Conservation (phyloP, 2,329 filamentous ascomycete species). For the Phyllosticta paracitricarpa region DNA sequence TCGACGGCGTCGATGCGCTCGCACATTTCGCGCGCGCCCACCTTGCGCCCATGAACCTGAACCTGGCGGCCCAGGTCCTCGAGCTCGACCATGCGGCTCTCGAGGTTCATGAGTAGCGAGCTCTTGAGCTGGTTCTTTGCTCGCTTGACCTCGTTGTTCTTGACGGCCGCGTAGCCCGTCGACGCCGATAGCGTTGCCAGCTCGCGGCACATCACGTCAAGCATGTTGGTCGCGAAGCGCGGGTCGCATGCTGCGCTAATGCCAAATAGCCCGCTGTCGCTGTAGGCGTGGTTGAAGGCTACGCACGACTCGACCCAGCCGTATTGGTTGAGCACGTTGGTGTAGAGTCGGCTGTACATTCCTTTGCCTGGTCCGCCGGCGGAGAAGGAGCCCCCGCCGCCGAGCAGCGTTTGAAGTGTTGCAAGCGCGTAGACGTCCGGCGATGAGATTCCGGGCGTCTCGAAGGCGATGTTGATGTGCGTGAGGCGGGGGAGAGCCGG, state of each 20-base stretch:
- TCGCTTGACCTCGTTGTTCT: conserved; percentile 68
- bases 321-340: conserved; percentile 94
- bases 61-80: conserved; percentile 93
- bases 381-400: conserved; percentile 91
- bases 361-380: conserved; percentile 95
- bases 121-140: conserved; percentile 95
- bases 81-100: conserved; percentile 92
- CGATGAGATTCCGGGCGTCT: conserved; percentile 81
- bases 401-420: conserved; percentile 88
- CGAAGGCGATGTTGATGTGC: conserved; percentile 92
- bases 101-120: conserved; percentile 90
- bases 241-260: conserved; percentile 83
- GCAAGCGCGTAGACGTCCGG: conserved; percentile 94
- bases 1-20: conserved; percentile 72
- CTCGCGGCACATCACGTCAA: conserved; percentile 92
- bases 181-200: conserved; percentile 69
- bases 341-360: conserved; percentile 98
- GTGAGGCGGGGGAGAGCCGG: conserved; percentile 72
- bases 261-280: conserved; percentile 88
- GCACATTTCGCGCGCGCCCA: conserved; percentile 91
- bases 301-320: conserved; percentile 95
- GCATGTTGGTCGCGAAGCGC: conserved; percentile 66
- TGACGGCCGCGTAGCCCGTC: conserved; percentile 61
- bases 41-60: conserved; percentile 89
- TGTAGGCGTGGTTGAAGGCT: conserved; percentile 96